Evolutionary conservation across 2,329 filamentous ascomycete genomes (phyloP).

Genomic region (Colletotrichum sp.): DNA sequence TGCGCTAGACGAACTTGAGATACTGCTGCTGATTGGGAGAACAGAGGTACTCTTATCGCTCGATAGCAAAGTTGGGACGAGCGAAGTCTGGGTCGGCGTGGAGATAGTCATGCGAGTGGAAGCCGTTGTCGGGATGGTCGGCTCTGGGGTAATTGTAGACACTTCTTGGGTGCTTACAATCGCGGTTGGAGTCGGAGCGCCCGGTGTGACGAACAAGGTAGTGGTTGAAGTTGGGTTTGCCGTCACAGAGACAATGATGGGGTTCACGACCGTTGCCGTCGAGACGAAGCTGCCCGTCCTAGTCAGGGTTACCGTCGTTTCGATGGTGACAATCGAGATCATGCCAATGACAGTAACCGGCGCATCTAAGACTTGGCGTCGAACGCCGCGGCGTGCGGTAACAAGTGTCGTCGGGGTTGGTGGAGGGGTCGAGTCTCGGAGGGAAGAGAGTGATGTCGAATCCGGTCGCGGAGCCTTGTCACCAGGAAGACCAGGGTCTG

Average conservation of each 20-base stretch:
- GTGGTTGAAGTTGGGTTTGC: slow-evolving; percentile 11
- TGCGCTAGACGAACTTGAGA: not conserved
- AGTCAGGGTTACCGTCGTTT: slow-evolving; percentile 10
- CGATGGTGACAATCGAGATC: not conserved
- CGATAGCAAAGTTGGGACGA: not conserved
- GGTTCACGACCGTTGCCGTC: slow-evolving; percentile 7
- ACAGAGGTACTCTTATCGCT: not conserved
- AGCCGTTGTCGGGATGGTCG: not conserved
- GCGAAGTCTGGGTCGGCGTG: not conserved
- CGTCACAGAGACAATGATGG: slow-evolving; percentile 21
- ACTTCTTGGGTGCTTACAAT: not conserved
- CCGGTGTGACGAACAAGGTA: slow-evolving; percentile 12
- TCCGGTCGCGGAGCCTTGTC: not conserved
- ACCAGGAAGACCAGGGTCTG: not conserved
- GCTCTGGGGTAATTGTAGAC: not conserved
- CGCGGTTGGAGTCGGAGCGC: not conserved
- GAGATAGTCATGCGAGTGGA: not conserved
- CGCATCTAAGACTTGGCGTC: not conserved
- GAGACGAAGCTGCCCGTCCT: not conserved
- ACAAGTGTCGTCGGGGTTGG: not conserved
- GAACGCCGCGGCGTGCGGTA: not conserved
- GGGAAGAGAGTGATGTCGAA: not conserved
- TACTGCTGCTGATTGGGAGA: not conserved
- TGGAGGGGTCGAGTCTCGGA: not conserved
- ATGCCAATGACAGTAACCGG: not conserved